Base-by-base conservation (phyloP, 2,329 filamentous ascomycete species). In the Fusarium vanettenii region DNA sequence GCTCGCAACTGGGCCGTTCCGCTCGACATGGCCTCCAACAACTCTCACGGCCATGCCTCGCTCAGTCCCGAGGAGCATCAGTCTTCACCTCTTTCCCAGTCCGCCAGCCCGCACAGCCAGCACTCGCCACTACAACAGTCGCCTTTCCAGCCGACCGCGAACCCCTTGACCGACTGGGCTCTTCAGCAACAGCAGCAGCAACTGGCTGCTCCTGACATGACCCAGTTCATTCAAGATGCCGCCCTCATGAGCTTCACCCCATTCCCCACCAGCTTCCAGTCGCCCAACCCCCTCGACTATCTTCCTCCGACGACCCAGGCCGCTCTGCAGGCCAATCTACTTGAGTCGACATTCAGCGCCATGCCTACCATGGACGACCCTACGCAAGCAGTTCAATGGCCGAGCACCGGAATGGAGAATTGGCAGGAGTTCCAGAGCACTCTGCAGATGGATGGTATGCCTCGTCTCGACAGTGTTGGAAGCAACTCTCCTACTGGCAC, bases 381-480 rank as follows among this genome's bases (percentile, higher is more conserved):
- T 29, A 82, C 86, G 14, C 89, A 89, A 60, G 84, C 88, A 18
- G 87, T 88, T 84, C 90, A 86, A 81, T 94, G 86, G 92, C 90
- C 84, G 33, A 83, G 82, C 59, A 82, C 89, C 72, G 89, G 91
- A 73, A 91, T 93, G 85, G 90, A 92, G 60, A 92, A 93, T 75
- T 95, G 93, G 91, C 92, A 94, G 73, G 95, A 97, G 79, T 93
- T 97, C 78, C 91, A 93, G 76, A 88, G 90, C 67, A 84, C 80
- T 35, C 72, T 86, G 66, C 86, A 93, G 76, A 89, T 93, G 83
- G 85, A 89, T 80, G 82, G 81, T 10, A 70, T 87, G 31, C 76
- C 79, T 33, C 81, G 83, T 35, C 76, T 85, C 37, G 82, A 82
- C 27, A 86, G 84, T 60, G 84, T 86, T 41, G 85, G 85, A 61